Percentiles rank a stretch among this genome's conserved stretches.
Conservation (phyloP, 768 basidiomycete genomes). For the Kwoniella europaea region DNA sequence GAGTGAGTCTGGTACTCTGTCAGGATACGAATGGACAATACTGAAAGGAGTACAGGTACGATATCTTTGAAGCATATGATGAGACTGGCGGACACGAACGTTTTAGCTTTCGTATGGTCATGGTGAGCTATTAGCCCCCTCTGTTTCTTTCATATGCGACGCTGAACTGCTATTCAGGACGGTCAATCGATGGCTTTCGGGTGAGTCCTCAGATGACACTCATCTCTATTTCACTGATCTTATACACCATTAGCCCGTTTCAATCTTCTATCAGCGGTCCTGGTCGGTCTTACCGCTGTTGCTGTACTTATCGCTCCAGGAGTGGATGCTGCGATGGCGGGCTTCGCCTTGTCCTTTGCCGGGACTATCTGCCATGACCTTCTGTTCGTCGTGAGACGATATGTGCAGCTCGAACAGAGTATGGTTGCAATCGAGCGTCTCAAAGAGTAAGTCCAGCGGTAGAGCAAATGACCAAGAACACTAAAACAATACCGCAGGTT, state of each 20-base stretch:
- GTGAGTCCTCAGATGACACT: conserved; percentile 5
- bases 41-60: conserved; percentile 30
- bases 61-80: conserved; percentile 48
- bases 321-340: conserved; percentile 79
- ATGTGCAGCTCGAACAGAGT: conserved; percentile 82
- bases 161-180: conserved; percentile 30
- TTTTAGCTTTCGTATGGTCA: conserved; percentile 67
- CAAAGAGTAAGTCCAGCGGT: conserved; percentile 70
- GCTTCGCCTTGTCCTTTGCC: conserved; percentile 85
- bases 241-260: conserved; percentile 72
- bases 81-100: conserved; percentile 46
- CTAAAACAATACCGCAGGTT: conserved; percentile 27
- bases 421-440: conserved; percentile 86
- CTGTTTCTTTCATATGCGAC: neutral
- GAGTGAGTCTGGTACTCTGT: conserved; percentile 59
- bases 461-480: too few relatives aligned
- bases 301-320: conserved; percentile 71
- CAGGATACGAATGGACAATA: neutral
- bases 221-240: too few relatives aligned
- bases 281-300: conserved; percentile 74
- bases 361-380: conserved; percentile 74
- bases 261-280: conserved; percentile 74
- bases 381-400: conserved; percentile 61
- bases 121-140: conserved; percentile 66
- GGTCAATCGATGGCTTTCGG: conserved; percentile 77